Percentiles rank a stretch among this genome's conserved stretches.
phyloP scores from a whole-genome alignment of 495 filamentous ascomycete genomes.

The Aspergillus taichungensis region DNA sequence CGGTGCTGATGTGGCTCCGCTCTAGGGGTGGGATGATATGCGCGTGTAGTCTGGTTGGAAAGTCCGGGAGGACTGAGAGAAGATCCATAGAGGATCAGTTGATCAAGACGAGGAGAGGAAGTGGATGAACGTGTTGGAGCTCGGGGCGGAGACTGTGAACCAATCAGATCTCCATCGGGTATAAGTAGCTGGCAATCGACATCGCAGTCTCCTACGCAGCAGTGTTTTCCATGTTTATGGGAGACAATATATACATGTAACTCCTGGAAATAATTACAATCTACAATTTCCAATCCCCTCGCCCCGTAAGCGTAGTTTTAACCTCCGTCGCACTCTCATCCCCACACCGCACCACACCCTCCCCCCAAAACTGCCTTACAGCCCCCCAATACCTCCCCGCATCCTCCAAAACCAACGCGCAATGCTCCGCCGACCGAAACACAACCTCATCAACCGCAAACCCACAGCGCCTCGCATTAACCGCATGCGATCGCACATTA shows the following conservation, averaged over 20 bases:
- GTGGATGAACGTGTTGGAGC: constrained; percentile 5
- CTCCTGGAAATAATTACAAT: too few species aligned
- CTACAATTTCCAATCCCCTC: not conserved
- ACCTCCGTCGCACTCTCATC: not conserved
- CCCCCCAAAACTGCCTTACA: constrained; percentile 14
- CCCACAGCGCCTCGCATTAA: constrained; percentile 19
- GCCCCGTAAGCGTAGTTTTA: not conserved
- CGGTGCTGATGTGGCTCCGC: constrained; percentile 60
- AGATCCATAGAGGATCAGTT: constrained; percentile 61
- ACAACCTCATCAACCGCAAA: constrained; percentile 16
- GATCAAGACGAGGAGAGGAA: not conserved
- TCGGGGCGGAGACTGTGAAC: too few species aligned
- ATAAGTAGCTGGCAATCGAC: too few species aligned
- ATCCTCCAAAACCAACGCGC: constrained; percentile 20
- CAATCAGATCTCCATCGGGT: too few species aligned
- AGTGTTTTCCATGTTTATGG: too few species aligned
- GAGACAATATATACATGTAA: too few species aligned
- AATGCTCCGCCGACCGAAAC: constrained; percentile 26
- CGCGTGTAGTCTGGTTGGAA: constrained; percentile 56
- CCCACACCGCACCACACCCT: not conserved
- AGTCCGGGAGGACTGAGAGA: constrained; percentile 68
- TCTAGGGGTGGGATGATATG: constrained; percentile 76
- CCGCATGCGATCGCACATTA: constrained; percentile 24
- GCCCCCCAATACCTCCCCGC: constrained; percentile 17
- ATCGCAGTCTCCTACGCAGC: too few species aligned